Evolutionary conservation across 176 grass and related monocot genomes (phyloP), one percentile per base, ranked within the genome.

Genomic region (Carex parvula): DNA sequence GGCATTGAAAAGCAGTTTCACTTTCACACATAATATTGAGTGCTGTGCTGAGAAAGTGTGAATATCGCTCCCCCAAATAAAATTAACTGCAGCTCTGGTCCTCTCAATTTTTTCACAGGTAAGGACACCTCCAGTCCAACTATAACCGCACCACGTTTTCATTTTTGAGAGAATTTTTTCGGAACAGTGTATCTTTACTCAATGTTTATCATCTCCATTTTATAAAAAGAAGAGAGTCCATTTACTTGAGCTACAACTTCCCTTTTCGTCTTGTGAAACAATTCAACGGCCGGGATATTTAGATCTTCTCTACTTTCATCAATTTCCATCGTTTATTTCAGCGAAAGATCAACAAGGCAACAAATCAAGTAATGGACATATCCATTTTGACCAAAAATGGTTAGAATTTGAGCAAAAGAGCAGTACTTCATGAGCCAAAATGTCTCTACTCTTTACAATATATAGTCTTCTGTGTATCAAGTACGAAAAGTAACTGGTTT

Each of bases 1-100:
- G 20, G 11, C 13, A 54, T 76, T 76, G 72, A 44, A 76, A 76
- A 76, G 72, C 44, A 76, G 44, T 76, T 76, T 76, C 48, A 76
- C 72, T 24, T 24, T 24, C 22, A 24, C 22, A 24, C 22, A 24
- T 24, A n/a, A 76, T 48, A 8, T 24, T 73, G 17, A 17, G 10
- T 30, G 21, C 11, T 53, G 22, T 24, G 22, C 22, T 24, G 22
- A 24, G 22, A 24, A 24, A 24, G n/a, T n/a, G n/a, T n/a, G n/a
- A n/a, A n/a, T n/a, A 24, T 24, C 22, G 22, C 22, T 24, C 22
- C 22, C 22, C 22, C 22, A 24, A 24, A 24, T 24, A 24, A 24
- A 24, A 24, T 24, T 24, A 24, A 24, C 22, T 24, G 22, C 22
- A 24, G 22, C 22, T 24, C 22, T 24, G 22, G 22, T 24, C 22